These are phyloP conservation scores for Chalciporus chontae DNA, from an alignment of 768 basidiomycete species.

Conservation along the genomic window DNA sequence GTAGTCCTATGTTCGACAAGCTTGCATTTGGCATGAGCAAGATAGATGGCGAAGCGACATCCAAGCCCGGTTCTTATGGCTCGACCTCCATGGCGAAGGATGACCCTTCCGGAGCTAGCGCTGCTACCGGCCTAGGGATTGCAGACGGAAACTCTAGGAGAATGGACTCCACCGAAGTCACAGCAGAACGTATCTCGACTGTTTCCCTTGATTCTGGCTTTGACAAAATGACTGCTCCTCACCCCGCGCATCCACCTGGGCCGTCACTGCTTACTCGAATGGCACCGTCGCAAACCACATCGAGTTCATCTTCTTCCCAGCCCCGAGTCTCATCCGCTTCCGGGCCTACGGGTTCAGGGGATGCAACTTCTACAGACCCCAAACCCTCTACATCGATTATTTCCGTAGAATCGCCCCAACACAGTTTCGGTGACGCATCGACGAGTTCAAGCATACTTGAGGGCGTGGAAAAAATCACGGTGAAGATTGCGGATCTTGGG, in stretches of 20 bases:
- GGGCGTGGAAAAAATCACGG: slow-evolving; percentile 74
- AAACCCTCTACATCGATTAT: slow-evolving; percentile 27
- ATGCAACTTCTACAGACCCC: slow-evolving; percentile 13
- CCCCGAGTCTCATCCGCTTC: slow-evolving; percentile 26
- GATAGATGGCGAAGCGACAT: slow-evolving; percentile 54
- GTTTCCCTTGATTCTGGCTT: slow-evolving; percentile 41
- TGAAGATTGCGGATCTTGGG: slow-evolving; percentile 98
- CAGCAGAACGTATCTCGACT: slow-evolving; percentile 50
- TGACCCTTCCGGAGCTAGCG: slow-evolving; percentile 15
- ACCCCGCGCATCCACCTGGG: slow-evolving; percentile 42
- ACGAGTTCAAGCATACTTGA: slow-evolving; percentile 32
- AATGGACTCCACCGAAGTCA: slow-evolving; percentile 38
- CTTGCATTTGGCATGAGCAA: slow-evolving; percentile 92
- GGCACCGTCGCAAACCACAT: slow-evolving; percentile 37
- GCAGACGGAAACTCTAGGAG: slow-evolving; percentile 21
- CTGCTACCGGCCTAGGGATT: slow-evolving; percentile 3
- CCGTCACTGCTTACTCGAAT: slow-evolving; percentile 77
- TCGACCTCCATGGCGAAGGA: slow-evolving; percentile 25
- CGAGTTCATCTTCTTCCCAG: slow-evolving; percentile 21
- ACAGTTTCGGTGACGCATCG: slow-evolving; percentile 24
- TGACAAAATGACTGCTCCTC: slow-evolving; percentile 36
- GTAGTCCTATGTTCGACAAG: slow-evolving; percentile 77
- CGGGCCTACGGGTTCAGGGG: slow-evolving; percentile 21
- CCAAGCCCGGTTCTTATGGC: slow-evolving; percentile 33
- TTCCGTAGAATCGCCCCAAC: slow-evolving; percentile 27